Conservation (phyloP, 495 filamentous ascomycete genomes). For the Penicillium roqueforti region DNA sequence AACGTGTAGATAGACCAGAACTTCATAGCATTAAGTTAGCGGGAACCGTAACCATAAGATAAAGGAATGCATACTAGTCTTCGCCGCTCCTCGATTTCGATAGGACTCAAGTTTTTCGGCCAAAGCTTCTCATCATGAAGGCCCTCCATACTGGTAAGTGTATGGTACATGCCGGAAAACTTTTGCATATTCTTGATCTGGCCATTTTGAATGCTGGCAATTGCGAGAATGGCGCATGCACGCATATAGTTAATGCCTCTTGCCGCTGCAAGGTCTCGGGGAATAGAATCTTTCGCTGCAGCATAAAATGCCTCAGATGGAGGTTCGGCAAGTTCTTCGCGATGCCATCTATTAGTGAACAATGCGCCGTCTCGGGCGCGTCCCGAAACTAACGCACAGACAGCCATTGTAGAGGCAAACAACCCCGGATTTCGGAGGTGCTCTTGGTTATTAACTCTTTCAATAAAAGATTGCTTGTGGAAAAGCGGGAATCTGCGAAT, state of each 20-base stretch:
- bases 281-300: conserved; percentile 40
- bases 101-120: conserved; percentile 37
- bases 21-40: conserved; percentile 15
- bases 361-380: conserved; percentile 46
- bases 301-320: conserved; percentile 45
- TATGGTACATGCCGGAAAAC: conserved; percentile 45
- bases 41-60: not conserved
- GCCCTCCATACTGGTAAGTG: conserved; percentile 39
- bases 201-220: conserved; percentile 46
- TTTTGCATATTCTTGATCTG: conserved; percentile 46
- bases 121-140: conserved; percentile 49
- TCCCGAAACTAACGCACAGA: conserved; percentile 44
- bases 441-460: conserved; percentile 33
- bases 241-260: conserved; percentile 44
- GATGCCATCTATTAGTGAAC: conserved; percentile 26
- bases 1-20: conserved; percentile 54
- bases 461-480: conserved; percentile 39
- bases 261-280: conserved; percentile 32
- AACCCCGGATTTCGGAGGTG: conserved; percentile 39
- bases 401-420: conserved; percentile 48
- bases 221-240: conserved; percentile 42
- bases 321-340: conserved; percentile 25
- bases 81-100: conserved; percentile 46
- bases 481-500: conserved; percentile 45
- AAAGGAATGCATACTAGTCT: conserved; percentile 31